Conservation (phyloP, 768 basidiomycete species). For the Astraeus odoratus region DNA sequence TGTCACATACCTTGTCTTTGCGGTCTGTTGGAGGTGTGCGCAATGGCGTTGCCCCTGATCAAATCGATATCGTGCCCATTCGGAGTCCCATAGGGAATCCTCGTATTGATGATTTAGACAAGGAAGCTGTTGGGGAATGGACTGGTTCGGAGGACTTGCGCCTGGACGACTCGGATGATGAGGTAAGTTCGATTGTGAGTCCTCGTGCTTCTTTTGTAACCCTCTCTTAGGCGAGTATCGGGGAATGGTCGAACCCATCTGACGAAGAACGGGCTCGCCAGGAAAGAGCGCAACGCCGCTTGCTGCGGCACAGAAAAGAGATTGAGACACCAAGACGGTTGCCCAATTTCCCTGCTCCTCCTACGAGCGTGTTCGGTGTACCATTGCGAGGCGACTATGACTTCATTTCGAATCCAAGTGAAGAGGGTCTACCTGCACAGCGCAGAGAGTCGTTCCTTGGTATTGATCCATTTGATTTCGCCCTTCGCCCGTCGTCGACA, state of each 20-base stretch:
- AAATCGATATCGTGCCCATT: constrained; percentile 25
- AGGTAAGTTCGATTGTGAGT: constrained; percentile 38
- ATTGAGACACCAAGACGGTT: constrained; percentile 62
- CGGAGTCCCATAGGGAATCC: constrained; percentile 27
- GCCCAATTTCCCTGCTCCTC: constrained; percentile 77
- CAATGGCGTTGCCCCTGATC: constrained; percentile 23
- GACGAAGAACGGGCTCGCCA: constrained; percentile 81
- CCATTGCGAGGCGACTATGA: constrained; percentile 49
- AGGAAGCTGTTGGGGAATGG: constrained; percentile 59
- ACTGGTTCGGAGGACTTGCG: constrained; percentile 74
- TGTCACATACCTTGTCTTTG: constrained; percentile 64
- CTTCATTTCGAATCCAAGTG: constrained; percentile 81
- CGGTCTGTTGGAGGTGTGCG: constrained; percentile 52
- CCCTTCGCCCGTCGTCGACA: constrained; percentile 39
- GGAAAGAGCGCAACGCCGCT: constrained; percentile 54
- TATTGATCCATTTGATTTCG: constrained; percentile 36
- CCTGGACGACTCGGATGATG: constrained; percentile 56
- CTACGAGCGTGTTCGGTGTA: constrained; percentile 42
- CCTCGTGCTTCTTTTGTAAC: not conserved
- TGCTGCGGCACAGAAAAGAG: constrained; percentile 44
- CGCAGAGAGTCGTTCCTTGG: constrained; percentile 38
- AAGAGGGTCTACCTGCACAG: constrained; percentile 46
- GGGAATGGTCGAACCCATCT: constrained; percentile 87
- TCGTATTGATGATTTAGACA: constrained; percentile 29
- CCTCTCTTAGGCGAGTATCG: constrained; percentile 54